Evolutionary conservation across 1,284 basidiomycete species (phyloP), one percentile per base, ranked within the genome.

Genomic region (Cryptococcus wingfieldii): DNA sequence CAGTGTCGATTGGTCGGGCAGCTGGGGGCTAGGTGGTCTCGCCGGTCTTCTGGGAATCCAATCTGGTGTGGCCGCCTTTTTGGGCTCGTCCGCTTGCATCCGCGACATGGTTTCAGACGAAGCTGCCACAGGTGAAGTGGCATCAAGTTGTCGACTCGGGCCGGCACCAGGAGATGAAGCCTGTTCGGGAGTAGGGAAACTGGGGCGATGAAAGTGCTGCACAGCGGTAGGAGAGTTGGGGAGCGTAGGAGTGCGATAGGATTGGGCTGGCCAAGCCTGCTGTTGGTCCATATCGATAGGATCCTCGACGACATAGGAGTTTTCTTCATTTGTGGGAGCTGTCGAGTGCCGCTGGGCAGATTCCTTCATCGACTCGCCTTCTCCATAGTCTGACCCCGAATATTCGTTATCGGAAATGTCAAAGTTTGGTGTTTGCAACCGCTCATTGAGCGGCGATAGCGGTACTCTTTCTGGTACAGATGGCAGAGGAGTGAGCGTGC

Each of bases 21-120:
- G 52, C 18, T 65, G 62, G 9, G 72, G 72, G 6, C 63, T 66
- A 16, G 69, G 67, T 14, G 72, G 72, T 53, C 72, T 58, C 38
- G 60, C 61, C 4, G 72, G 72, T 50, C 72, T 48, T 23, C 54
- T 60, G 2, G 72, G 72, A 37, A 58, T 60, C 67, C 69, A 69
- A 25, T 62, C 60, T 38, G 55, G 34, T n/a, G 27, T 34, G 18
- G 54, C 19, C 14, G 54, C 50, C 28, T 42, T 31, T 16, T 37
- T 38, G 46, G 31, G 28, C 12, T 56, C 43, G 7, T 66, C 63
- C 10, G 54, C 50, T 39, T 66, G 59, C 71, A 72, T 72, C 13
- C 71, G 55, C 49, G 57, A 54, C 38, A 67, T 54, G 5, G 72
- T 72, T 51, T 72, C 72, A 4, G 41, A 41, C 5, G 64, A 51